A percentile compares a stretch with the other conserved stretches of the same genome.
Conservation (phyloP, 1,284 basidiomycete species). For the Marasmius sp. region DNA sequence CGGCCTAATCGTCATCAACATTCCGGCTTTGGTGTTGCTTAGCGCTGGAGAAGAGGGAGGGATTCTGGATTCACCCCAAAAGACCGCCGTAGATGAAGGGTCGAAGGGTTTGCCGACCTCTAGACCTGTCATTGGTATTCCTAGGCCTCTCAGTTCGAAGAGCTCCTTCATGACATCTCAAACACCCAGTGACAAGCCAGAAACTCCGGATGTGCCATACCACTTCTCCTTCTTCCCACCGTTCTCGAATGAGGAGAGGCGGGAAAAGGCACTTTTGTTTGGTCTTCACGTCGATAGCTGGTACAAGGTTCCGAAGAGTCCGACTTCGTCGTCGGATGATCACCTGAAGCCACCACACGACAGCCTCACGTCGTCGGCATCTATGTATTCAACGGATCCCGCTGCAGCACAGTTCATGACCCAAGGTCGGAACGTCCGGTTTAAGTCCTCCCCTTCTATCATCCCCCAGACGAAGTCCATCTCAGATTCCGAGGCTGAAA, state of each 20-base stretch:
- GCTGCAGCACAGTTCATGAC: background rate
- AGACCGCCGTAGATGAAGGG: background rate
- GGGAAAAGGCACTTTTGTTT: background rate
- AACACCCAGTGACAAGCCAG: no score
- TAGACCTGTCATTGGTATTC: background rate
- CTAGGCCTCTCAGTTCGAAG: background rate
- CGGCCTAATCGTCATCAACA: background rate
- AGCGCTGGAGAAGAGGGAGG: background rate
- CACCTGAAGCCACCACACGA: no score
- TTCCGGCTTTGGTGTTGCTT: background rate
- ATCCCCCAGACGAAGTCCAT: no score
- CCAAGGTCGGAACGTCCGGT: no score
- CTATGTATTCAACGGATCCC: background rate
- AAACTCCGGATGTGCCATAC: background rate
- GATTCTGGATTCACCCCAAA: background rate
- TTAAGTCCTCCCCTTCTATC: no score
- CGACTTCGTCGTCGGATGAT: background rate
- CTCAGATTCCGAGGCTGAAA: no score
- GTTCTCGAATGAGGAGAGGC: background rate
- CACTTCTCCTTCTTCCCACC: background rate
- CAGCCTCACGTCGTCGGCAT: background rate
- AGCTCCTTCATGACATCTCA: background rate
- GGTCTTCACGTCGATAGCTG: background rate
- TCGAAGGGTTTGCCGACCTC: no score
- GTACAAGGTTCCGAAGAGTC: background rate